Conservation (phyloP, 73 alveolate genomes). For the Strombidium stylifer region DNA sequence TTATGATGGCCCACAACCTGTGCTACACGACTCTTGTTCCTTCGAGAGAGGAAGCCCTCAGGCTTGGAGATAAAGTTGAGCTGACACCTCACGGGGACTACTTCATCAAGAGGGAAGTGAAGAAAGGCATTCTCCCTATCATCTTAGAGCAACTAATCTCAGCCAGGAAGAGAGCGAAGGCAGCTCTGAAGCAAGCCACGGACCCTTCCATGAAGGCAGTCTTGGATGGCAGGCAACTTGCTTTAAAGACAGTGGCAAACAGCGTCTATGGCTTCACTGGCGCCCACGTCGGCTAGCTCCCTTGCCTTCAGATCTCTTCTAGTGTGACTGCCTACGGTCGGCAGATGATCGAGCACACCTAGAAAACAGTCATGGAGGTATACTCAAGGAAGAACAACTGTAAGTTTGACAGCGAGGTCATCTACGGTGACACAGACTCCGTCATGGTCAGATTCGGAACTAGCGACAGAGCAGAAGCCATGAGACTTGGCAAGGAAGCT, state of each 20-base stretch:
- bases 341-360: constrained; percentile 77
- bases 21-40: constrained; percentile 95
- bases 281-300: constrained; percentile 98
- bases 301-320: constrained; percentile 97
- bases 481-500: constrained; percentile 95
- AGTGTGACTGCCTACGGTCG: constrained; percentile 94
- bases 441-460: constrained; percentile 99
- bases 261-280: constrained; percentile 99
- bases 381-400: constrained; percentile 91
- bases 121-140: constrained; percentile 97
- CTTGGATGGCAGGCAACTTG: constrained; percentile 99
- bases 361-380: constrained; percentile 66
- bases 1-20: constrained; percentile 99
- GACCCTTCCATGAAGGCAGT: constrained; percentile 97
- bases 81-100: constrained; percentile 95
- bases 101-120: constrained; percentile 85
- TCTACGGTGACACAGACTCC: constrained; percentile 99
- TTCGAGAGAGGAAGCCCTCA: no score
- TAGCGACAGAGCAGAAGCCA: constrained; percentile 87
- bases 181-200: constrained; percentile 81
- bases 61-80: no score
- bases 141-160: constrained; percentile 96
- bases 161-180: constrained; percentile 97
- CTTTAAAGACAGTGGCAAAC: constrained; percentile 98
- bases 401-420: constrained; percentile 90